Conservation (phyloP, 495 filamentous ascomycete genomes). For the Hypoxylon subgilvum region DNA sequence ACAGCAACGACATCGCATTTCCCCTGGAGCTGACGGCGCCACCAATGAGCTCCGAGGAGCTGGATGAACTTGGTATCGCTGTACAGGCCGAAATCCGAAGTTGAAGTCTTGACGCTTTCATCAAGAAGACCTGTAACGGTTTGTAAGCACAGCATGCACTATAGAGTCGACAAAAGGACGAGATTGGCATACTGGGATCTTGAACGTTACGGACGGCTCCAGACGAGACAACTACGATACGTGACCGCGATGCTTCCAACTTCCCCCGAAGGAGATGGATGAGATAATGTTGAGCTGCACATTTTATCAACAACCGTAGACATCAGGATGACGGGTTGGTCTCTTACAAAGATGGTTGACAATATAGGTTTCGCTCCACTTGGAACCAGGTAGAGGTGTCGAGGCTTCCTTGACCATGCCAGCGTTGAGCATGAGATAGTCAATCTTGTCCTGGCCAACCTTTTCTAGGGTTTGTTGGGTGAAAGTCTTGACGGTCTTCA, state of each 20-base stretch:
- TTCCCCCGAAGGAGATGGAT: conserved; percentile 48
- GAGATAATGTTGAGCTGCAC: conserved; percentile 54
- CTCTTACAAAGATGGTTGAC: conserved; percentile 54
- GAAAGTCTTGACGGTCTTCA: conserved; percentile 46
- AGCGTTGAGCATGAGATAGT: conserved; percentile 53
- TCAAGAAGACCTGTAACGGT: conserved; percentile 34
- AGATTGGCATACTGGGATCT: conserved; percentile 39
- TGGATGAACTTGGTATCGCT: conserved; percentile 50
- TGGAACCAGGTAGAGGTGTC: conserved; percentile 42
- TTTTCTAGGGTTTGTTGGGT: conserved; percentile 43
- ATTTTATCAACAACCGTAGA: background rate
- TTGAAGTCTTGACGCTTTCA: conserved; percentile 41
- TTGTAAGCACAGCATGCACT: conserved; percentile 3
- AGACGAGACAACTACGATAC: conserved; percentile 52
- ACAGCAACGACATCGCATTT: conserved; percentile 50
- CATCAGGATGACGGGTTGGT: background rate
- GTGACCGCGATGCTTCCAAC: conserved; percentile 43
- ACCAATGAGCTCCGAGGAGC: conserved; percentile 55
- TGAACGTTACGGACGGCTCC: conserved; percentile 44
- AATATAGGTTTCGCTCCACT: conserved; percentile 48
- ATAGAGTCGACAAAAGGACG: background rate
- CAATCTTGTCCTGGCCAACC: conserved; percentile 45
- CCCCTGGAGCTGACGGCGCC: conserved; percentile 52
- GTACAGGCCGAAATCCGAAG: conserved; percentile 39
- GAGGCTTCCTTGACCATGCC: conserved; percentile 36